Evolutionary conservation across 2,329 filamentous ascomycete species (phyloP).

Genomic region (Diplodia sapinea): DNA sequence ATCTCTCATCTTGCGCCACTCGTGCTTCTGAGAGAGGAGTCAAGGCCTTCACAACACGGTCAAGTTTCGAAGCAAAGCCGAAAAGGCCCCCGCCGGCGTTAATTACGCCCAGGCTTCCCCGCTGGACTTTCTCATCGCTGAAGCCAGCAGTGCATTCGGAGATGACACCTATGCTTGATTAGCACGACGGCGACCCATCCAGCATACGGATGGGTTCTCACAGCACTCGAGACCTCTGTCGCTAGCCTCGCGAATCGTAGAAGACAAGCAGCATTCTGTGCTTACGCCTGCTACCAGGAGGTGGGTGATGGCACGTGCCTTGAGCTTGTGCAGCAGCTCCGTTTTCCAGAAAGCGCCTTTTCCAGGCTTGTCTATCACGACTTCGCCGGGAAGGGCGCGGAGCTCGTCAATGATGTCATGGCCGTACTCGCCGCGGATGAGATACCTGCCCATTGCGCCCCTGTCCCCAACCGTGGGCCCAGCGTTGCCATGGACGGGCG

Average conservation of each 20-base stretch:
- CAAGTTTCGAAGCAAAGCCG: constrained; percentile 54
- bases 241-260: constrained; percentile 62
- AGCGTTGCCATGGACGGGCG: constrained; percentile 53
- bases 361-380: constrained; percentile 64
- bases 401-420: constrained; percentile 63
- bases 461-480: constrained; percentile 58
- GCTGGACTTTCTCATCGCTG: constrained; percentile 54
- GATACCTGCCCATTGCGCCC: constrained; percentile 59
- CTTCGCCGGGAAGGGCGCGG: constrained; percentile 57
- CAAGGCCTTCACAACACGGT: constrained; percentile 48
- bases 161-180: constrained; percentile 43
- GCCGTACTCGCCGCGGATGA: constrained; percentile 61
- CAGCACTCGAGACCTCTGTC: constrained; percentile 68
- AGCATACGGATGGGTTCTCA: constrained; percentile 35
- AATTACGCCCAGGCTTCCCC: constrained; percentile 57
- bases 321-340: constrained; percentile 58
- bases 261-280: constrained; percentile 64
- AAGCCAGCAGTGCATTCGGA: constrained; percentile 56
- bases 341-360: constrained; percentile 67
- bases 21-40: constrained; percentile 34
- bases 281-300: constrained; percentile 64
- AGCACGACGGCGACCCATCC: background rate
- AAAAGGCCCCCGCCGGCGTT: constrained; percentile 60
- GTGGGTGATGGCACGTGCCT: constrained; percentile 63
- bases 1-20: constrained; percentile 12